Evolutionary conservation across 2,329 filamentous ascomycete species (phyloP), one percentile per base, ranked within the genome.

Genomic region (Pyrenochaeta sp.): DNA sequence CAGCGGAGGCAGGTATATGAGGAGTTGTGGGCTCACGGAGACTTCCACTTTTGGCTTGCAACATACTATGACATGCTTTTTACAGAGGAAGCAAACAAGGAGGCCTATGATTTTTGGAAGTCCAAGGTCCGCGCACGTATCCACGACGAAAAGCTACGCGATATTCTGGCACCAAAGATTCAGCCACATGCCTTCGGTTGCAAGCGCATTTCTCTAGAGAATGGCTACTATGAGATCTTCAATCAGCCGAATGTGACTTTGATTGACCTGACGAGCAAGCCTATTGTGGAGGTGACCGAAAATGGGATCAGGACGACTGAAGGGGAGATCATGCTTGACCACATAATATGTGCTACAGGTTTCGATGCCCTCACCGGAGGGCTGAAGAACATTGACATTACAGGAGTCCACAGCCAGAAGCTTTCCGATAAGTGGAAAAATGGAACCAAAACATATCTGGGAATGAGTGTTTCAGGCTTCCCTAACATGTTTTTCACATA

Each of bases 311-410:
- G 80, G 63, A 77, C 84, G 17, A 72, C 71, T 1, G 78, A 79
- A 1, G 68, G 79, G 29, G 69, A 82, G 21, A 66, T 83, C 50
- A 74, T 81, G 27, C 77, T 85, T 7, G 85, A 87, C 63, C 77
- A 79, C 18, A 80, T 87, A 39, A 74, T 87, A 50, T 59, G 74
- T 47, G 77, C 69, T 15, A 80, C 73, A 0, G 79, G 79, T 0
- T 81, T 78, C 48, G 78, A 81, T 48, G 71, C 74, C 0, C 60
- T 77, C 10, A 71, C 66, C 1, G 77, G 78, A 10, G 68, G 68
- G 6, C 65, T 78, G 20, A 57, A 60, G 2, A 68, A 75, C 27
- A 68, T 79, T 44, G 66, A 74, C 30, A 75, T 79, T 45, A 60
- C 59, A 3, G 69, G 70, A 33, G 61, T 49, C 12, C 53, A 61